Evolutionary conservation across 148 eudicot genomes (phyloP).

Genomic region (Oxyria digyna): DNA sequence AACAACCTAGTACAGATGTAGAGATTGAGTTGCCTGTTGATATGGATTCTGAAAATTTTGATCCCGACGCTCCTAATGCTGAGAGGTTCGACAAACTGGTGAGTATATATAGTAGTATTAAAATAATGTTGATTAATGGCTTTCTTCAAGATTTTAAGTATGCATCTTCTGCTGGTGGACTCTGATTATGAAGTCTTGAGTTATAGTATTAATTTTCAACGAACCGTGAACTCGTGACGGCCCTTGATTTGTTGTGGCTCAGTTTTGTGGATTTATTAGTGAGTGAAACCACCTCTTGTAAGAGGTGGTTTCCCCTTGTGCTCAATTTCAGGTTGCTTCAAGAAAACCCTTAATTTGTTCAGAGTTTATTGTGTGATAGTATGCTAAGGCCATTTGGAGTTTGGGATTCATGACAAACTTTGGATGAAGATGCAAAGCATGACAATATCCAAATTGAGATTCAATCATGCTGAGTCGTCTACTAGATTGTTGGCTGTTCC

Average conservation of each 20-base stretch:
- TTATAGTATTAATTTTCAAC: too few relatives aligned
- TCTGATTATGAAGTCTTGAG: background rate
- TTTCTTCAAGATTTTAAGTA: background rate
- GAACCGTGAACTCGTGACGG: background rate
- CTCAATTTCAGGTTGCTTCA: constrained; percentile 1
- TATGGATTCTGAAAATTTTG: constrained; percentile 37
- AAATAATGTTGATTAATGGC: background rate
- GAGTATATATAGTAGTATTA: background rate
- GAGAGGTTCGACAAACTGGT: constrained; percentile 48
- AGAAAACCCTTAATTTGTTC: background rate
- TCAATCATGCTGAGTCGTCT: background rate
- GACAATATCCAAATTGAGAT: background rate
- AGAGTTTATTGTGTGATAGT: background rate
- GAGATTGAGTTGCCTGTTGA: constrained; percentile 70
- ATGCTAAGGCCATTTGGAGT: background rate
- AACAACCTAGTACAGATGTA: constrained; percentile 37
- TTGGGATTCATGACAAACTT: background rate
- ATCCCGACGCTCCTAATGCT: constrained; percentile 16
- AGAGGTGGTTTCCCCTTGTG: background rate
- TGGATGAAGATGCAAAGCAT: background rate
- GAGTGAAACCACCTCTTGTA: background rate
- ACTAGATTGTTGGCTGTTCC: background rate
- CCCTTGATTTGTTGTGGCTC: background rate
- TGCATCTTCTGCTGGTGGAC: background rate
- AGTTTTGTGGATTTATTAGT: background rate